Base-by-base conservation (phyloP, 768 basidiomycete genomes). In the Phylloporus rhodoxanthus region DNA sequence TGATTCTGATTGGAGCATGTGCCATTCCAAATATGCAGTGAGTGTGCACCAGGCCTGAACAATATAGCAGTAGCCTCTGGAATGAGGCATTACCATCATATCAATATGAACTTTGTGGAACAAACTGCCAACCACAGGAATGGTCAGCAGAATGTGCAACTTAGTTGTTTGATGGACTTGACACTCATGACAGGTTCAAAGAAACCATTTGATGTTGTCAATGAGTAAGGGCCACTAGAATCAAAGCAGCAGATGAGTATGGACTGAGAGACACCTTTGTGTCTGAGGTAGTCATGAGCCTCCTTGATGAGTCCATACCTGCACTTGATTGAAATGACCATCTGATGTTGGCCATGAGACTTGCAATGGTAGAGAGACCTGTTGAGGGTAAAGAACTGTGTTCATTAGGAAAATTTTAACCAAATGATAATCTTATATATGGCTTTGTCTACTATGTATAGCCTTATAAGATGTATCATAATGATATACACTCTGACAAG, bases 1-100 rank as follows among this genome's bases (percentile, higher is more conserved):
- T 0, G 48, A 64, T n/a, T 67, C 56, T 0, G 64, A 62, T 13
- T 62, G 43, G 1, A 64, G 48, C 67, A 71, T 70, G n/a, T n/a
- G n/a, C n/a, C n/a, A n/a, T n/a, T n/a, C n/a, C n/a, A n/a, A n/a
- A n/a, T n/a, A n/a, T n/a, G n/a, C n/a, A n/a, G n/a, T n/a, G n/a
- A n/a, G n/a, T n/a, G n/a, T n/a, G 1, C 51, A 55, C 0, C 11
- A 4, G 0, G 41, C 53, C 1, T 56, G 21, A 54, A 54, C 55
- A 8, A 72, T 61, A 10, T 55, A 66, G 0, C n/a, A 1, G 10
- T 47, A 30, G 11, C 29, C 11, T 1, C 29, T 5, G 5, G 29
- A 30, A 30, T 5, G 11, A 5, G 29, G 29, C 56, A 57, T 54
- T 0, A 50, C 14, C 25, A 25, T 25, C 1, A 6, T 25, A 8